phyloP scores from a whole-genome alignment of 352 stramenopile species.

The Phytophthora cryptogea region DNA sequence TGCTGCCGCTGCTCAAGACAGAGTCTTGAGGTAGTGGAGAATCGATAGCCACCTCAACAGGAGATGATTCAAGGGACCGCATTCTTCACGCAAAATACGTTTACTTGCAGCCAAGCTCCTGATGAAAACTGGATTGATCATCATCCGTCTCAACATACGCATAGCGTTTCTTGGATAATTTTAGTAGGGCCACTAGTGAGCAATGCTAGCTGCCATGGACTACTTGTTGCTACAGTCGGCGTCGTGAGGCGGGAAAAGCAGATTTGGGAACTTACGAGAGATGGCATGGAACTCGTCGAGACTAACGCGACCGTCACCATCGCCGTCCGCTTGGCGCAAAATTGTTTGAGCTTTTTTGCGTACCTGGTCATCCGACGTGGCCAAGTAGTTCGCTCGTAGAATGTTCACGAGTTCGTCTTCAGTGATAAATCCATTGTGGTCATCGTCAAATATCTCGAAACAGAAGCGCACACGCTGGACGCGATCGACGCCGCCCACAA shows the following conservation, averaged over 20 bases:
- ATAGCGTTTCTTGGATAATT: constrained; percentile 25
- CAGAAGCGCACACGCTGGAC: constrained; percentile 91
- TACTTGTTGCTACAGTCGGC: constrained; percentile 10
- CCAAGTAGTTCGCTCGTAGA: constrained; percentile 90
- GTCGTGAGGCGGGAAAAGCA: constrained; percentile 84
- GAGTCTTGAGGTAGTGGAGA: constrained; percentile 12
- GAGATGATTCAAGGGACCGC: constrained; percentile 20
- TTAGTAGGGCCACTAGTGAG: constrained; percentile 3
- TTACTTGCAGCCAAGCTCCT: neutral
- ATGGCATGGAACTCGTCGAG: constrained; percentile 88
- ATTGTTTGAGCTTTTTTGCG: constrained; percentile 88
- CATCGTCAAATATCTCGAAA: constrained; percentile 95
- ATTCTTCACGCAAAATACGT: constrained; percentile 1
- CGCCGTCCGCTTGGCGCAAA: constrained; percentile 79
- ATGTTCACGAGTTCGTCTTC: constrained; percentile 92
- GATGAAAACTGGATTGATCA: constrained; percentile 10
- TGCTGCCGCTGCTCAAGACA: constrained; percentile 7
- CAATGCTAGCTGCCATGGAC: neutral
- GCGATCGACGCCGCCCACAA: constrained; percentile 70
- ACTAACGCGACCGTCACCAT: constrained; percentile 78
- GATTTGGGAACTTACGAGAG: constrained; percentile 90
- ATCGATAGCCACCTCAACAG: constrained; percentile 16
- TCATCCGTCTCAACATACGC: neutral
- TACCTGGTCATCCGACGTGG: constrained; percentile 70
- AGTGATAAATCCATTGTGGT: constrained; percentile 91